Evolutionary conservation across 176 grass and related monocot genomes (phyloP).

Genomic region (Alopecurus myosuroides): DNA sequence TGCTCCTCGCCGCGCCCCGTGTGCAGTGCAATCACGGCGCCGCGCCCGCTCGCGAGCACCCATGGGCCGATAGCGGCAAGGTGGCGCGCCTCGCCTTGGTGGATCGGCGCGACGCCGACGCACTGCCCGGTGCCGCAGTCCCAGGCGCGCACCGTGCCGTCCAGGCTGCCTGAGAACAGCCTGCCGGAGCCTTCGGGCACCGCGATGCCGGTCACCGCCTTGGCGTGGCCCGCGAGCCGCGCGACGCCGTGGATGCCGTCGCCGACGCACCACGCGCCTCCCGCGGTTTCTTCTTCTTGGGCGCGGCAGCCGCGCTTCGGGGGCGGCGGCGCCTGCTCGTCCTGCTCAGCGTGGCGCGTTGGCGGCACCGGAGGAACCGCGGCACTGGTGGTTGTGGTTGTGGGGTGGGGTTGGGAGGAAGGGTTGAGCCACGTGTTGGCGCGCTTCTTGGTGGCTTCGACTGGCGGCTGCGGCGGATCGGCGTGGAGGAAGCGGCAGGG

Average conservation of each 20-base stretch:
- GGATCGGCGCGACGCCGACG: neutral
- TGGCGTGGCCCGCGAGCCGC: neutral
- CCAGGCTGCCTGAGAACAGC: constrained; percentile 17
- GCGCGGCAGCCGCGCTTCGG: neutral
- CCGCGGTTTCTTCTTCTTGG: neutral
- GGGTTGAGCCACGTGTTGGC: neutral
- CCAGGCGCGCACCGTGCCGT: constrained; percentile 20
- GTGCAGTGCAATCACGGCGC: constrained; percentile 1
- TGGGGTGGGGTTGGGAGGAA: neutral
- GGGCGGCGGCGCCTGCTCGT: neutral
- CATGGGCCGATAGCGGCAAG: neutral
- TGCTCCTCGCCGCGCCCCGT: neutral
- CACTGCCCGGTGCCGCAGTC: constrained; percentile 14
- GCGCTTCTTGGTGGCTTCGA: neutral
- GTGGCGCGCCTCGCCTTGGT: neutral
- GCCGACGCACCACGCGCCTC: neutral
- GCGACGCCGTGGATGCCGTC: neutral
- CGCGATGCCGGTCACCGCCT: neutral
- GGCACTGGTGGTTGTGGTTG: neutral
- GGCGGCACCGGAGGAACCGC: neutral
- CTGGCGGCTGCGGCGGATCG: neutral
- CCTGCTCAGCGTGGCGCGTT: neutral
- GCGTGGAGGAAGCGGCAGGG: constrained; percentile 18
- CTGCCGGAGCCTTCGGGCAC: neutral
- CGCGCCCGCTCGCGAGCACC: neutral